phyloP scores from a whole-genome alignment of 148 eudicot species.

The Cornus florida region DNA sequence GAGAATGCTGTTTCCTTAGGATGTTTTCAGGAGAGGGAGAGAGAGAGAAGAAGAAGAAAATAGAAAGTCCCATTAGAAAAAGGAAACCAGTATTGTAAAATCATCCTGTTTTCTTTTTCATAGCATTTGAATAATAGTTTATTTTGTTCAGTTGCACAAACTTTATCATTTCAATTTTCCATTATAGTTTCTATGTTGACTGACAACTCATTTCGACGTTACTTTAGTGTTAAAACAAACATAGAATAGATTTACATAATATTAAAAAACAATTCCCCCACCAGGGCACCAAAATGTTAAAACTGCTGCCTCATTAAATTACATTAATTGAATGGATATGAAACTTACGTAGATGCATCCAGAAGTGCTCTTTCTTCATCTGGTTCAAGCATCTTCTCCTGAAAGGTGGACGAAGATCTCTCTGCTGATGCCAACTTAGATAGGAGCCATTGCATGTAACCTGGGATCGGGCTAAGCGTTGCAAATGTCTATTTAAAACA shows the following conservation, averaged over 20 bases:
- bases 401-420: constrained; percentile 57
- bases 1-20: not conserved
- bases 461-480: constrained; percentile 96
- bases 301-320: constrained; percentile 1
- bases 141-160: not conserved
- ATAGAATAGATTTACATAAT: too few relatives aligned
- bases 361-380: constrained; percentile 75
- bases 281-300: not conserved
- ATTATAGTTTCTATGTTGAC: not conserved
- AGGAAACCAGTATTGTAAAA: too few relatives aligned
- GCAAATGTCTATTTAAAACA: constrained; percentile 61
- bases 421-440: constrained; percentile 76
- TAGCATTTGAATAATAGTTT: not conserved
- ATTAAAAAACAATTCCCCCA: not conserved
- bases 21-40: too few relatives aligned
- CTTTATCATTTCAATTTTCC: not conserved
- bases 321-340: not conserved
- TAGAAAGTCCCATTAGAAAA: too few relatives aligned
- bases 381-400: constrained; percentile 60
- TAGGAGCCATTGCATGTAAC: constrained; percentile 88
- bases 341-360: constrained; percentile 57
- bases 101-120: not conserved
- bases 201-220: not conserved
- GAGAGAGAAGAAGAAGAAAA: too few relatives aligned
- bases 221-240: not conserved